Percentiles rank a stretch among this genome's conserved stretches.
Conservation (phyloP, 164 flowering plant genomes). For the Umbilicus rupestris region DNA sequence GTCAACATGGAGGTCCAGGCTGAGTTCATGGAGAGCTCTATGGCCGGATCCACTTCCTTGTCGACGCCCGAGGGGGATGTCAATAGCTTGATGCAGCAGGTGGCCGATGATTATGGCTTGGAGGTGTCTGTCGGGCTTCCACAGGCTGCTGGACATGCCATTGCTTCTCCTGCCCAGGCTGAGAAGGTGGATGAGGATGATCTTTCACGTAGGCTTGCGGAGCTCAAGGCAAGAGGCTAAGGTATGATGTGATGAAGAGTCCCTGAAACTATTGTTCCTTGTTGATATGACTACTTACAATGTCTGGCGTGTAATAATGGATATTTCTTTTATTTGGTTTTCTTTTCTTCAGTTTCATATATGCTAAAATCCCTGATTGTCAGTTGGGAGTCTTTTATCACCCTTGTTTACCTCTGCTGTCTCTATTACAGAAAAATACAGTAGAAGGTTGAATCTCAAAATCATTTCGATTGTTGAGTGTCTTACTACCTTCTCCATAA, state of each 20-base stretch:
- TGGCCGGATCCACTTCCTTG: constrained; percentile 64
- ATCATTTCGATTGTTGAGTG: not conserved
- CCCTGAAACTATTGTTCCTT: not conserved
- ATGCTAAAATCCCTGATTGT: not conserved
- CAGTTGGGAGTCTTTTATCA: not conserved
- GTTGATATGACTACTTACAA: not conserved
- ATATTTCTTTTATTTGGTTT: not conserved
- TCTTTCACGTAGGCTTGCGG: constrained; percentile 46
- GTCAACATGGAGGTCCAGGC: constrained; percentile 79
- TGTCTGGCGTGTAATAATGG: not conserved
- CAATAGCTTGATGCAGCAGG: constrained; percentile 69
- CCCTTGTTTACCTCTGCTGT: not conserved
- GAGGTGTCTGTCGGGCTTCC: constrained; percentile 69
- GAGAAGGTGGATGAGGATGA: constrained; percentile 59
- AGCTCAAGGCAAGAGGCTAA: constrained; percentile 54
- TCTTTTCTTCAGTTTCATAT: not conserved
- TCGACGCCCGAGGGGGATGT: constrained; percentile 70
- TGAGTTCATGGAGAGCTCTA: constrained; percentile 67
- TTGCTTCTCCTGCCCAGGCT: constrained; percentile 20
- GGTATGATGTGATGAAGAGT: not conserved
- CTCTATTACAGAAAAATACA: not conserved
- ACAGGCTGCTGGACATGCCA: constrained; percentile 50
- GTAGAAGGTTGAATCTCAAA: not conserved
- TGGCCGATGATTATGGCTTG: constrained; percentile 62
- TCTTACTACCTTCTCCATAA: not conserved